Conservation (phyloP, 179 eudicot species). For the Spergularia azorica region DNA sequence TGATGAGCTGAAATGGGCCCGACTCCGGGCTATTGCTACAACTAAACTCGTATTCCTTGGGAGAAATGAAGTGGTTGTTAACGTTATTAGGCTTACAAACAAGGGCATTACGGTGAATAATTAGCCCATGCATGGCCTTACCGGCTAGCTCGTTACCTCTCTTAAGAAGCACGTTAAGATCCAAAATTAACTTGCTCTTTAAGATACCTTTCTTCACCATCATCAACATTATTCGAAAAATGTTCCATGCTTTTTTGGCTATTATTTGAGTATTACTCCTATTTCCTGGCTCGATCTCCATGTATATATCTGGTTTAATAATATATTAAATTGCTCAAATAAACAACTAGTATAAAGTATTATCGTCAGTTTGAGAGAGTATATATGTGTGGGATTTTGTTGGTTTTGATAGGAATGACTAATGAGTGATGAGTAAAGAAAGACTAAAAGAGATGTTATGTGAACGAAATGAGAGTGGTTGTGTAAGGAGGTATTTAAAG, state of each 20-base stretch:
- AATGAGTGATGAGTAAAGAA: no score
- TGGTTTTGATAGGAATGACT: not conserved
- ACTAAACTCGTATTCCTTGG: constrained; percentile 42
- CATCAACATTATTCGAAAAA: constrained; percentile 25
- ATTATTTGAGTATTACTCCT: constrained; percentile 14
- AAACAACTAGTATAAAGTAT: no score
- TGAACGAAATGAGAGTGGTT: constrained; percentile 28
- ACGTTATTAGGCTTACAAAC: constrained; percentile 28
- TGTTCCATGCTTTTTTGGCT: constrained; percentile 34
- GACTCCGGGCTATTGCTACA: constrained; percentile 41
- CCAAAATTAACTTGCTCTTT: constrained; percentile 38
- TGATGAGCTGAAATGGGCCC: constrained; percentile 29
- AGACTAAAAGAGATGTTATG: not conserved
- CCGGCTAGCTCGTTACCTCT: constrained; percentile 33
- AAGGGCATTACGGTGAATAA: constrained; percentile 27
- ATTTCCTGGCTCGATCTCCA: constrained; percentile 23
- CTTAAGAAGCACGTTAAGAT: constrained; percentile 33
- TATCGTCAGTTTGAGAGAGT: no score
- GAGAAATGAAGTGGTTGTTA: constrained; percentile 23
- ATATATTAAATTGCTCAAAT: not conserved
- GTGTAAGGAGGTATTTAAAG: constrained; percentile 31
- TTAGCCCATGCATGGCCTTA: constrained; percentile 30
- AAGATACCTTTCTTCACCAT: constrained; percentile 36
- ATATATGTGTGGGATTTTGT: not conserved
- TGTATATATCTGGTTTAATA: not conserved